These are phyloP conservation scores for Mycena leptocephala DNA, from an alignment of 768 basidiomycete species.

Conservation along the genomic window DNA sequence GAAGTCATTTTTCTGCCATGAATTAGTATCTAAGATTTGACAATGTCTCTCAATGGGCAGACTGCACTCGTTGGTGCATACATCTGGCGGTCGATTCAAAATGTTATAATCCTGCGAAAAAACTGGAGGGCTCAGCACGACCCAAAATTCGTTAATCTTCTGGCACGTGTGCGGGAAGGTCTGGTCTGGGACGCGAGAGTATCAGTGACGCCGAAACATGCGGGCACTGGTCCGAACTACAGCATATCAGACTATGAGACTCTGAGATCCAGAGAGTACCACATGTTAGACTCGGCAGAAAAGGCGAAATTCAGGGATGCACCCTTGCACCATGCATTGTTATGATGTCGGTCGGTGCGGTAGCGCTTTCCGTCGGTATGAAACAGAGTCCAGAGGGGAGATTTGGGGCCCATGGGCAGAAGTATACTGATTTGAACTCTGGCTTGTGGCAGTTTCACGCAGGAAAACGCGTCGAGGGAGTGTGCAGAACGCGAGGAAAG, in stretches of 20 bases:
- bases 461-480: too few relatives aligned
- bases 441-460: too few relatives aligned
- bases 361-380: too few relatives aligned
- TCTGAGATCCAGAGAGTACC: not conserved
- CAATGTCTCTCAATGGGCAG: not conserved
- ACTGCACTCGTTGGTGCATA: not conserved
- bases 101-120: not conserved
- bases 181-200: not conserved
- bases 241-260: not conserved
- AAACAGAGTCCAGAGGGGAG: too few relatives aligned
- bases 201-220: not conserved
- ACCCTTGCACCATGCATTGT: too few relatives aligned
- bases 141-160: not conserved
- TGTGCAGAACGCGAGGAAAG: too few relatives aligned
- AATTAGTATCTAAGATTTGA: not conserved
- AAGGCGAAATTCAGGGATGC: not conserved
- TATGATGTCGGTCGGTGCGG: too few relatives aligned
- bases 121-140: not conserved
- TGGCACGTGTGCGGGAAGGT: not conserved
- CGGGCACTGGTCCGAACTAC: not conserved
- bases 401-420: too few relatives aligned
- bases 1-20: not conserved
- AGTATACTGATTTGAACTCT: too few relatives aligned
- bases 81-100: not conserved
- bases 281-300: not conserved